Evolutionary conservation across 2,329 filamentous ascomycete genomes (phyloP).

Genomic region (Rachicladosporium sp.): DNA sequence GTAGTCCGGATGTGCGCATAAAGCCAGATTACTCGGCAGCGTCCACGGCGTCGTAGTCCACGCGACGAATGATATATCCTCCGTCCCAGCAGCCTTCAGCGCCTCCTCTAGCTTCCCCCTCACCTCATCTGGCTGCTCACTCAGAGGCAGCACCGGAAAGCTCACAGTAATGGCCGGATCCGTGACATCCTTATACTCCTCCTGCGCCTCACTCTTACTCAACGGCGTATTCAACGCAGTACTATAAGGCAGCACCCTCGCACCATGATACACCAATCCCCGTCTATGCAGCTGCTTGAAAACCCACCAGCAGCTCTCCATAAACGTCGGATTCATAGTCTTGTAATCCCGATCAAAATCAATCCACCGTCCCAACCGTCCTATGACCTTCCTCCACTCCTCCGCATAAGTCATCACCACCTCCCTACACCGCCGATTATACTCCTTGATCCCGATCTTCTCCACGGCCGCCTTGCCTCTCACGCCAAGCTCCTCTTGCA

Average conservation of each 20-base stretch:
- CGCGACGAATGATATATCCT: slow-evolving; percentile 65
- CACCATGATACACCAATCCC: slow-evolving; percentile 76
- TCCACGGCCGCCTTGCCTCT: slow-evolving; percentile 77
- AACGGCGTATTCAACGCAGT: slow-evolving; percentile 80
- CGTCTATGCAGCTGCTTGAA: slow-evolving; percentile 91
- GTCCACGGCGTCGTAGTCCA: slow-evolving; percentile 92
- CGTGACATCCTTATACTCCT: slow-evolving; percentile 88
- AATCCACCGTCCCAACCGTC: slow-evolving; percentile 85
- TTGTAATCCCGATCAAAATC: slow-evolving; percentile 98
- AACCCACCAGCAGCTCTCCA: slow-evolving; percentile 95
- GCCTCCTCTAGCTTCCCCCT: slow-evolving; percentile 17
- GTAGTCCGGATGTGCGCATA: slow-evolving; percentile 69
- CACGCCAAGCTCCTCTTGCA: slow-evolving; percentile 52
- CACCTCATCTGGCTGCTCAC: slow-evolving; percentile 19
- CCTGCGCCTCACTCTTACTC: slow-evolving; percentile 86
- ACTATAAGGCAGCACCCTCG: slow-evolving; percentile 90
- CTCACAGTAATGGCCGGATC: slow-evolving; percentile 82
- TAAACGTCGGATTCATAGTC: slow-evolving; percentile 91
- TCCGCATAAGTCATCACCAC: slow-evolving; percentile 85
- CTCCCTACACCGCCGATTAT: slow-evolving; percentile 81
- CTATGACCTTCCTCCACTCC: slow-evolving; percentile 82
- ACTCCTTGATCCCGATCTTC: slow-evolving; percentile 73
- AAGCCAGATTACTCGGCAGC: slow-evolving; percentile 64
- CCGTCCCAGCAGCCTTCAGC: slow-evolving; percentile 23
- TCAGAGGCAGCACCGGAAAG: slow-evolving; percentile 55